phyloP scores from a whole-genome alignment of 495 filamentous ascomycete species.

The Cladorrhinum samala region DNA sequence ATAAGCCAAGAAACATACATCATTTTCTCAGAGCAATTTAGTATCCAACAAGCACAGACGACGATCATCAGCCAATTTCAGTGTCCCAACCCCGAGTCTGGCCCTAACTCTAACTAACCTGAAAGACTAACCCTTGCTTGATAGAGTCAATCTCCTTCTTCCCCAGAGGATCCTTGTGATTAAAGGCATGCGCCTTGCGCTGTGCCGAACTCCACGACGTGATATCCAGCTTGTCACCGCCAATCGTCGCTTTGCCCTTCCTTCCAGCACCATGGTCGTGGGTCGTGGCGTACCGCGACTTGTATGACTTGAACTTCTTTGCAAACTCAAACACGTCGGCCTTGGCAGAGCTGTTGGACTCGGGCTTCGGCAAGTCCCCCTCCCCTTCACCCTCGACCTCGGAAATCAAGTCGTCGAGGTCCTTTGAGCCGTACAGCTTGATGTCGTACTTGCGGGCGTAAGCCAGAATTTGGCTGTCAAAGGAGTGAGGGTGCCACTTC shows the following conservation, averaged over 20 bases:
- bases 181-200: conserved; percentile 22
- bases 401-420: conserved; percentile 21
- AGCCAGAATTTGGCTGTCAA: conserved; percentile 14
- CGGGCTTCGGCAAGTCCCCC: conserved; percentile 23
- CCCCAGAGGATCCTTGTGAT: conserved; percentile 26
- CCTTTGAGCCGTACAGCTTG: conserved; percentile 18
- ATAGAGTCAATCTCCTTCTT: conserved; percentile 24
- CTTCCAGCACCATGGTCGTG: too few relatives aligned
- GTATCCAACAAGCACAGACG: too few relatives aligned
- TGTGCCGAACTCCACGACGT: conserved; percentile 26
- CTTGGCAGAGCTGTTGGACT: too few relatives aligned
- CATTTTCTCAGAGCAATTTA: too few relatives aligned
- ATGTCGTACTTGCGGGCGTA: conserved; percentile 23
- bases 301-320: too few relatives aligned
- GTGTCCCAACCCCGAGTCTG: too few relatives aligned
- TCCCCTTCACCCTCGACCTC: conserved; percentile 10
- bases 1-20: too few relatives aligned
- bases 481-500: conserved; percentile 15
- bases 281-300: too few relatives aligned
- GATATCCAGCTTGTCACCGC: conserved; percentile 32
- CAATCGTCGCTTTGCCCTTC: conserved; percentile 20
- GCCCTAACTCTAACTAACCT: too few relatives aligned
- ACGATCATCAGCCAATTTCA: too few relatives aligned
- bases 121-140: conserved; percentile 27
- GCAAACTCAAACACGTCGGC: too few relatives aligned